Evolutionary conservation across 2,329 filamentous ascomycete genomes (phyloP).

Genomic region (Cryoendolithus antarcticus): DNA sequence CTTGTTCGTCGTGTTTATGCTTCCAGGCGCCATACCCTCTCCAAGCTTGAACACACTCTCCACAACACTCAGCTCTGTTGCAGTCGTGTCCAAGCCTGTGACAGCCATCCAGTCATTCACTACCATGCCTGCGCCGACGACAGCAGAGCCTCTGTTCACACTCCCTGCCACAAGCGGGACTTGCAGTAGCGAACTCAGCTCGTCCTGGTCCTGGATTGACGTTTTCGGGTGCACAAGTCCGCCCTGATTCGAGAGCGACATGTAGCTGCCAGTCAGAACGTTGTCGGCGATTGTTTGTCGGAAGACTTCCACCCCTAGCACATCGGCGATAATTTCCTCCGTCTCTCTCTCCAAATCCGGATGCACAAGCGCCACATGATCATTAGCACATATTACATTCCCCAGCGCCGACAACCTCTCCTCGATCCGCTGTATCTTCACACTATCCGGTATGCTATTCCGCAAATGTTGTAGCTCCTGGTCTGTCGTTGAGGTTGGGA

Average conservation of each 20-base stretch:
- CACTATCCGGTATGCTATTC: conserved; percentile 80
- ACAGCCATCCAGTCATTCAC: conserved; percentile 97
- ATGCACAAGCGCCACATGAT: conserved; percentile 92
- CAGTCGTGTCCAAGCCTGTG: conserved; percentile 88
- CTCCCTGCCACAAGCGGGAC: conserved; percentile 89
- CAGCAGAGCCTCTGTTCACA: conserved; percentile 83
- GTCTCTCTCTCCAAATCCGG: conserved; percentile 95
- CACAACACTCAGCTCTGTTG: conserved; percentile 92
- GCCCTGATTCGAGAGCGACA: conserved; percentile 90
- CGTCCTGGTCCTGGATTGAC: conserved; percentile 92
- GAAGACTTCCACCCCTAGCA: conserved; percentile 79
- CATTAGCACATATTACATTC: conserved; percentile 93
- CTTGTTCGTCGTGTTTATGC: conserved; percentile 77
- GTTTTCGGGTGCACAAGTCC: conserved; percentile 97
- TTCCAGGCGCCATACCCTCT: conserved; percentile 61
- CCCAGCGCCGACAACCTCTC: conserved; percentile 90
- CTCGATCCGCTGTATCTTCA: conserved; percentile 95
- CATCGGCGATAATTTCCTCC: conserved; percentile 95
- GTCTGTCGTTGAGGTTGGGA: conserved; percentile 91
- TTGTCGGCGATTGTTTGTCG: conserved; percentile 94
- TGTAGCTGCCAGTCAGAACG: conserved; percentile 91
- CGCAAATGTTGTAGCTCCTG: conserved; percentile 96
- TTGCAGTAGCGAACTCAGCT: conserved; percentile 83
- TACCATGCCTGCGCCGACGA: conserved; percentile 94
- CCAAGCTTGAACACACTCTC: conserved; percentile 93